Conservation (phyloP, 2,329 filamentous ascomycete species). For the Fusarium sp. region DNA sequence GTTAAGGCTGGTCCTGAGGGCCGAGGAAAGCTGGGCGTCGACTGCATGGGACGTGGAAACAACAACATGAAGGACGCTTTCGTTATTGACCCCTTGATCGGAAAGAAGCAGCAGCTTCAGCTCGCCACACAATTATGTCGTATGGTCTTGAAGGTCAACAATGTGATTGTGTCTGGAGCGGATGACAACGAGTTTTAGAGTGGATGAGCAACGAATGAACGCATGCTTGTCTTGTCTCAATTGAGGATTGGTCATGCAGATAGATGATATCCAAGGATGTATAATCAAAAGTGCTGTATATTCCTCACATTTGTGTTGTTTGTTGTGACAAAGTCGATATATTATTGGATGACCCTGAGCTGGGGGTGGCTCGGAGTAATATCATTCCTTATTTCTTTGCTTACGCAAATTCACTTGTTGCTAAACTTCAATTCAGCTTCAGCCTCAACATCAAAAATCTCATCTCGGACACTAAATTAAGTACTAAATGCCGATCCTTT, state of each 20-base stretch:
- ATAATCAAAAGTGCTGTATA: slow-evolving; percentile 33
- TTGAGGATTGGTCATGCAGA: slow-evolving; percentile 35
- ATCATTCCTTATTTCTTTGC: slow-evolving; percentile 10
- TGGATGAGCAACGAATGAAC: slow-evolving; percentile 40
- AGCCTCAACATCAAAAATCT: background rate
- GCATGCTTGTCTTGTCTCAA: slow-evolving; percentile 37
- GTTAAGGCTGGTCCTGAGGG: slow-evolving; percentile 72
- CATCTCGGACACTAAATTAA: too few relatives aligned
- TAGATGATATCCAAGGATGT: slow-evolving; percentile 37
- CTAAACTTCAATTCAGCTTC: background rate
- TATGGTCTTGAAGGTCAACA: slow-evolving; percentile 98
- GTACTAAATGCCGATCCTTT: background rate
- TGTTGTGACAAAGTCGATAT: background rate
- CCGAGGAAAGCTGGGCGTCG: slow-evolving; percentile 81
- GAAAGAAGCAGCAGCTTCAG: slow-evolving; percentile 96
- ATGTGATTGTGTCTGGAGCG: slow-evolving; percentile 89
- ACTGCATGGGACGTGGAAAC: slow-evolving; percentile 95
- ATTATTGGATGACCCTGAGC: slow-evolving; percentile 20
- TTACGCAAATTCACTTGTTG: slow-evolving; percentile 7
- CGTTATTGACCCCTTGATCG: slow-evolving; percentile 97
- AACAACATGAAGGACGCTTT: slow-evolving; percentile 99
- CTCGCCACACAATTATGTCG: slow-evolving; percentile 96
- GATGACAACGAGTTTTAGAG: slow-evolving; percentile 87
- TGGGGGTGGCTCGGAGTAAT: slow-evolving; percentile 15
- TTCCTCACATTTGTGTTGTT: background rate